Evolutionary conservation across 78 protist genomes (phyloP).

Genomic region (Monocercomonoides exilis): DNA sequence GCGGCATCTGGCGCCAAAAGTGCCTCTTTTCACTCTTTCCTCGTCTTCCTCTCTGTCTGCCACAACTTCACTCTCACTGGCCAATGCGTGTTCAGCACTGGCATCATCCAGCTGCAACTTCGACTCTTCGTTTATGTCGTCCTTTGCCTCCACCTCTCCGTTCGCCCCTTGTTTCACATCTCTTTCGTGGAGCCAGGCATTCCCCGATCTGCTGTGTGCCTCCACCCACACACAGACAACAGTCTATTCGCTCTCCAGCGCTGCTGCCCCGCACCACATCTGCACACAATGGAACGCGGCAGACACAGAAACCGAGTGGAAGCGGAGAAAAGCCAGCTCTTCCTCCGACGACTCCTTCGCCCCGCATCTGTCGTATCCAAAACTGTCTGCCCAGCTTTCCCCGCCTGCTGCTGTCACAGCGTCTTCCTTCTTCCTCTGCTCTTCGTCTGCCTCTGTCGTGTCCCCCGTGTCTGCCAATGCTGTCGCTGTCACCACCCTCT

Average conservation of each 20-base stretch:
- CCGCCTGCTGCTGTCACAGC: no score
- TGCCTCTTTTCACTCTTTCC: background rate
- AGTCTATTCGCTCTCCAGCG: background rate
- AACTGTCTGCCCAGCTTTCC: background rate
- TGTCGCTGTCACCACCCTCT: background rate
- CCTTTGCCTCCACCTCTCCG: no score
- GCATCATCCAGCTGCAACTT: no score
- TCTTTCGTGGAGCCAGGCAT: background rate
- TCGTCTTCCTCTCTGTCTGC: background rate
- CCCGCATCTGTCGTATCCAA: background rate
- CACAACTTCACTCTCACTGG: no score
- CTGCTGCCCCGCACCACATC: background rate
- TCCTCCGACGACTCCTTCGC: background rate
- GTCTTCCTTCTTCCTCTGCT: background rate
- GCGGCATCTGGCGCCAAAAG: background rate
- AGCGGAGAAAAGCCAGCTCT: no score
- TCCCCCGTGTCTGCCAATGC: background rate
- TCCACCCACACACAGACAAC: background rate
- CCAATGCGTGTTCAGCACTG: no score
- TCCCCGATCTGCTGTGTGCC: background rate
- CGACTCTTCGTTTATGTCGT: no score
- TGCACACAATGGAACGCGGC: background rate
- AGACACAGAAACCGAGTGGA: no score
- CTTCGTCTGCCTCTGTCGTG: background rate
- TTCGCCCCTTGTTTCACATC: background rate